These are phyloP conservation scores for Solanum clarkiae DNA, from an alignment of 257 asterid species.

Conservation along the genomic window DNA sequence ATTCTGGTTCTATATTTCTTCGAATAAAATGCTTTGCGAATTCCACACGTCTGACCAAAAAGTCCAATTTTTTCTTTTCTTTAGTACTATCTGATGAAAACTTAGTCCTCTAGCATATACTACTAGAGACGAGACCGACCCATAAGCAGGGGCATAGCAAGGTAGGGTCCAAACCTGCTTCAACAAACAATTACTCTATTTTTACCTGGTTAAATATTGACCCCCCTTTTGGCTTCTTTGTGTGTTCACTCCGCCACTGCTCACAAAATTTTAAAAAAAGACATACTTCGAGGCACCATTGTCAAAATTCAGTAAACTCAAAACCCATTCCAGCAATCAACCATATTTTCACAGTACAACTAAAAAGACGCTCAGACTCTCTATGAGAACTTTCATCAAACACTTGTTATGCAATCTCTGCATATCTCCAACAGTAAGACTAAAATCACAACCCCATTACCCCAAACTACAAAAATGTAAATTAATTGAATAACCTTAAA, in stretches of 20 bases:
- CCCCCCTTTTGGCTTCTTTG: neutral
- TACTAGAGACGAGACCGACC: neutral
- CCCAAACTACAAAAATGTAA: neutral
- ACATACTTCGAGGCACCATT: neutral
- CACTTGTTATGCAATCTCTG: conserved; percentile 10
- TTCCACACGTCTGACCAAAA: too few species aligned
- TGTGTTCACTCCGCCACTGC: neutral
- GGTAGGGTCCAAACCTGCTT: neutral
- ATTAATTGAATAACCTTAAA: neutral
- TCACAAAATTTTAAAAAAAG: too few species aligned
- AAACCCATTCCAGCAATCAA: neutral
- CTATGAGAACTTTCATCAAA: conserved; percentile 41
- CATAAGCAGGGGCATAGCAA: neutral
- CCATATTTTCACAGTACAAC: neutral
- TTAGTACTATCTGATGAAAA: neutral
- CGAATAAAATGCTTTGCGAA: too few species aligned
- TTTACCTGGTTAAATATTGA: neutral
- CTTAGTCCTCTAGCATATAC: neutral
- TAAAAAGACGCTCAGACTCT: neutral
- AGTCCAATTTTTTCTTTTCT: neutral
- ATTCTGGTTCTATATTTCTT: too few species aligned
- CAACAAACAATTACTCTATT: neutral
- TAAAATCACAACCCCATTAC: neutral
- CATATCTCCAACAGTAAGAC: neutral
- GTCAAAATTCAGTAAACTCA: neutral